phyloP scores from a whole-genome alignment of 345 rosid genomes.

The Noccaea bulbosa region DNA sequence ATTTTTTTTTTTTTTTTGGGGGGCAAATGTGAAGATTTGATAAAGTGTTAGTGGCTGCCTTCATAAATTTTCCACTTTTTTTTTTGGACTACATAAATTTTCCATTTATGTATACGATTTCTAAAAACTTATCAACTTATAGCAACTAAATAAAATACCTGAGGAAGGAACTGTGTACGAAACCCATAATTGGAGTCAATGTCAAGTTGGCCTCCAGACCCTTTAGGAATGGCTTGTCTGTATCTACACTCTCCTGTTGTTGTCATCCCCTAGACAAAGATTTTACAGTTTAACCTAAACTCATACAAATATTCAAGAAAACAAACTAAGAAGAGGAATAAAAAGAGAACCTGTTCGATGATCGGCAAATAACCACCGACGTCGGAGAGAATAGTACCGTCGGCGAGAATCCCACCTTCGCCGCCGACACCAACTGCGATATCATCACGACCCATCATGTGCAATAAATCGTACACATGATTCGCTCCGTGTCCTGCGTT shows the following conservation, averaged over 20 bases:
- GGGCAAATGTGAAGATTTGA: too few species aligned
- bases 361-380: slow-evolving; percentile 96
- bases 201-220: slow-evolving; percentile 70
- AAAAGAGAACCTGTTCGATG: slow-evolving; percentile 68
- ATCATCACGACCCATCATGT: slow-evolving; percentile 93
- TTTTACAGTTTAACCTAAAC: background rate
- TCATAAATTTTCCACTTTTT: background rate
- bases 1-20: too few species aligned
- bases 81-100: too few species aligned
- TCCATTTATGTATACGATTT: background rate
- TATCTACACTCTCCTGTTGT: slow-evolving; percentile 84
- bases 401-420: slow-evolving; percentile 74
- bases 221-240: slow-evolving; percentile 81
- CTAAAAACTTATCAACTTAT: too few species aligned
- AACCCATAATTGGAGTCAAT: slow-evolving; percentile 70
- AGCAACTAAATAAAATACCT: slow-evolving; percentile 41
- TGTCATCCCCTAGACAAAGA: slow-evolving; percentile 55
- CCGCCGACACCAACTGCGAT: slow-evolving; percentile 88
- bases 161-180: slow-evolving; percentile 83
- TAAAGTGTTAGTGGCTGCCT: background rate
- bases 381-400: slow-evolving; percentile 68
- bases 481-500: slow-evolving; percentile 92
- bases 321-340: background rate
- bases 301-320: background rate
- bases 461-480: slow-evolving; percentile 82